phyloP scores from a whole-genome alignment of 2,329 filamentous ascomycete species.

The Sporothrix schenckii region DNA sequence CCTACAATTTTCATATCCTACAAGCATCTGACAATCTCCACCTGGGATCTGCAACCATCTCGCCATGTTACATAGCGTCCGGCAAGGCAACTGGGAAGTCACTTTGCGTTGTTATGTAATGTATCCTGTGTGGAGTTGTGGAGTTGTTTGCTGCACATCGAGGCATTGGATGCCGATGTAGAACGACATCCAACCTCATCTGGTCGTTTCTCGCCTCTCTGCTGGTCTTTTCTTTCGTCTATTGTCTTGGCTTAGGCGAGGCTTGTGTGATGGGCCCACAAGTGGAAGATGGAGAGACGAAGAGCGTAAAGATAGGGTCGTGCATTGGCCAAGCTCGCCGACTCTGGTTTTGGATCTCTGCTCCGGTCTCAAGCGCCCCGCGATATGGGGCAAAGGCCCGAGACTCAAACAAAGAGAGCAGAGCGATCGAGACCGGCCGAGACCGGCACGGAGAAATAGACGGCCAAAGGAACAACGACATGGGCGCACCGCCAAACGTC shows the following conservation, averaged over 20 bases:
- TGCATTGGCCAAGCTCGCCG: too few species aligned
- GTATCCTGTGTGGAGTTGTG: neutral
- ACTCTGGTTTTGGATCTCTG: neutral
- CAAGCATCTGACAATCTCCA: neutral
- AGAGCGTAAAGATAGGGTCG: too few species aligned
- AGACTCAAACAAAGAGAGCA: neutral
- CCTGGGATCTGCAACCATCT: slow-evolving; percentile 11
- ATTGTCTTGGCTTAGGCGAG: neutral
- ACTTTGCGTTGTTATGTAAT: too few species aligned
- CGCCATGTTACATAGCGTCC: slow-evolving; percentile 1
- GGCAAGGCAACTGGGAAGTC: neutral
- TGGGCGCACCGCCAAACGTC: too few species aligned
- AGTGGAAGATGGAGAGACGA: slow-evolving; percentile 8
- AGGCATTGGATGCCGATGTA: neutral
- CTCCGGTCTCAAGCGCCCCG: slow-evolving; percentile 1
- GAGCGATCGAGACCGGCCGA: neutral
- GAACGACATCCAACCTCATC: neutral
- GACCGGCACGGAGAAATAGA: neutral
- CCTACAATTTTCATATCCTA: too few species aligned
- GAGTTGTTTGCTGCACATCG: neutral
- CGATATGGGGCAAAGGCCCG: neutral
- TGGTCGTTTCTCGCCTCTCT: neutral
- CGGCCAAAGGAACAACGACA: too few species aligned
- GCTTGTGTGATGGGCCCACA: neutral
- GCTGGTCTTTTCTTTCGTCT: neutral